phyloP scores from a whole-genome alignment of 345 rosid species.

The Geranium brycei region DNA sequence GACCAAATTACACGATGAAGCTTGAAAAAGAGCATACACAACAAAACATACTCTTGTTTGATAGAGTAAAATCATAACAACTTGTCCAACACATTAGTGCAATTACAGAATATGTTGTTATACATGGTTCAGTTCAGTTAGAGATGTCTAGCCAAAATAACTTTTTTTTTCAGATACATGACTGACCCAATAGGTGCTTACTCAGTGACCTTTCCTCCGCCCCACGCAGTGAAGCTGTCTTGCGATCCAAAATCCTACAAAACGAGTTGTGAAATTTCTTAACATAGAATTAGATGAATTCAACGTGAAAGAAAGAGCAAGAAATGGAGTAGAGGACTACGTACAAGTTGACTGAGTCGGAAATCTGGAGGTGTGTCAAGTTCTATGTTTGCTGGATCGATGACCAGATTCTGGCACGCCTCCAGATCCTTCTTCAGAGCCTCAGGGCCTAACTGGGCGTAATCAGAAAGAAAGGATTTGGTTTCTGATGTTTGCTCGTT shows the following conservation, averaged over 20 bases:
- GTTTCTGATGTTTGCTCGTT: slow-evolving; percentile 19
- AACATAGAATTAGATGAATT: background rate
- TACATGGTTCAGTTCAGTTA: too few species aligned
- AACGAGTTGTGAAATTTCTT: slow-evolving; percentile 1
- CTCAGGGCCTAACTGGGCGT: slow-evolving; percentile 59
- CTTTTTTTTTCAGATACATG: too few species aligned
- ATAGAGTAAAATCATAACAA: too few species aligned
- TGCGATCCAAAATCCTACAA: slow-evolving; percentile 85
- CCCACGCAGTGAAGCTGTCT: slow-evolving; percentile 80
- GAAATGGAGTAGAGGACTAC: slow-evolving; percentile 5
- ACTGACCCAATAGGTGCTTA: slow-evolving; percentile 6
- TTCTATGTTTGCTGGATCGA: slow-evolving; percentile 72
- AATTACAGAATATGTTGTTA: background rate
- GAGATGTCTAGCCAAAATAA: too few species aligned
- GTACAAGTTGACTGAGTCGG: slow-evolving; percentile 87
- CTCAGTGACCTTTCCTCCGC: slow-evolving; percentile 38
- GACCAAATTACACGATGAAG: too few species aligned
- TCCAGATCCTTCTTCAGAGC: slow-evolving; percentile 72
- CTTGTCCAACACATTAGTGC: background rate
- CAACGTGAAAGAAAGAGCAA: too few species aligned
- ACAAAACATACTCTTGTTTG: too few species aligned
- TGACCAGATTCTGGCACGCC: slow-evolving; percentile 59
- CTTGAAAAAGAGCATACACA: too few species aligned
- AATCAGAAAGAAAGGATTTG: slow-evolving; percentile 58
- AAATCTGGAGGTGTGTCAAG: slow-evolving; percentile 90